Base-by-base conservation (phyloP, 495 filamentous ascomycete species). In the Trichocladium uniseriatum region DNA sequence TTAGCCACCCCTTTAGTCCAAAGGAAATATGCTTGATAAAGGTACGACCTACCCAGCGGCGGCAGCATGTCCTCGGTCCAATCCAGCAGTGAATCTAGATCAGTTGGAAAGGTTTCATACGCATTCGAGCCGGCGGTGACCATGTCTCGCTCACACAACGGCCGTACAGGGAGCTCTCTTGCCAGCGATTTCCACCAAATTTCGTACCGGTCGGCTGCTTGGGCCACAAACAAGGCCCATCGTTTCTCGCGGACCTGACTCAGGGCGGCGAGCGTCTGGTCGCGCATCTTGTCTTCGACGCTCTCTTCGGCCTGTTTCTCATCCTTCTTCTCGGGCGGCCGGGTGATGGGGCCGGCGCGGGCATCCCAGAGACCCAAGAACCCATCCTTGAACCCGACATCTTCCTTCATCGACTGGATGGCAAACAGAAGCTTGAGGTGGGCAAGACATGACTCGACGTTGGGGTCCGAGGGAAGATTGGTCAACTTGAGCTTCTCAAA, bases 381-480 rank as follows among this genome's bases (percentile, higher is more conserved):
- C 2, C 79, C 78, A 54, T 86, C 79, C 5, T 64, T 76, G 35
- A 75, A 81, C 2, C 76, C 76, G 24, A 88, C 63, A 11, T 77
- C 71, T 50, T 89, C 79, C 44, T 82, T 83, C 48, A 94, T 63
- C 37, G 70, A 70, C 52, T 84, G 72, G 51, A 94, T 78, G 15
- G 79, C 77, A 45, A 80, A 78, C 9, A 94, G 75, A 8, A 94
- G 69, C 64, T 86, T 88, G 5, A 94, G 72, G 63, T 94, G 88
- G 7, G 79, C 83, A 10, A 88, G 73, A 56, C 83, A 88, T 10
- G 67, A 66, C 38, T 74, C 67, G 16, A 53, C 49, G 14, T 55
- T 66, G 13, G 71, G 56, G 1, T 58, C 37, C 6, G 52, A 21
- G 7, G 67, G 56, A 6, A 19, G 11, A 9, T 55, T 48, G 10